Base-by-base conservation (phyloP, 495 filamentous ascomycete genomes). In the Extremus antarcticus region DNA sequence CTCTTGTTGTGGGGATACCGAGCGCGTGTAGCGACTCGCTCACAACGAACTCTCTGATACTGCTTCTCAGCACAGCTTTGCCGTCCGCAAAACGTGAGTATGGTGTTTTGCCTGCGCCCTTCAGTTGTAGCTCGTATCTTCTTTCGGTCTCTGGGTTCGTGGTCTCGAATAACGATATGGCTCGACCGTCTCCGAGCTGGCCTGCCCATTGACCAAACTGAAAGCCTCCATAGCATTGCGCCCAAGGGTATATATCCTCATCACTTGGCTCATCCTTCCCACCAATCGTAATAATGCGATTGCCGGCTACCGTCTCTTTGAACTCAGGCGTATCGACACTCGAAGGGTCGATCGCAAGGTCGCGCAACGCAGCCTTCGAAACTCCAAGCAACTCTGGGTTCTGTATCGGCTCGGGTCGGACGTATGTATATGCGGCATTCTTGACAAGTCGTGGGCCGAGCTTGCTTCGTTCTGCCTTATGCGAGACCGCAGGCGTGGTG, bases 81-180 rank as follows among this genome's bases (percentile, higher is more conserved):
- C 92, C 92, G 70, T 98, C 92, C n/a, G 92, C 92, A 61, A 97
- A 98, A 13, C 92, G 84, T 20, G 87, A 92, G 68, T 97, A 98
- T 0, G 92, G 92, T 2, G 92, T 98, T 59, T 81, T 73, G 2
- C 92, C 92, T 23, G 92, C 91, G 21, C 92, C 92, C 70, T 95
- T 98, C 47, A 98, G 76, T 65, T 96, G 92, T 9, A 97, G 65
- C 68, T 98, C 92, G 66, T 92, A 95, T 3, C 90, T 78, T 16
- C 62, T 73, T 0, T 77, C 76, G 1, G 88, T 88, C 0, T 66
- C 57, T 16, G 87, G 83, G 65, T 95, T 95, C 13, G 82, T 94
- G 23, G 79, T 74, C 64, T 98, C 92, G 61, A 96, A 98, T 0
- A 98, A 74, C 47, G 87, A 90, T 60, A 98, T 95, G 24, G 91